These are phyloP conservation scores for Sequoia sempervirens DNA, from an alignment of 75 land plant species.

Conservation along the genomic window DNA sequence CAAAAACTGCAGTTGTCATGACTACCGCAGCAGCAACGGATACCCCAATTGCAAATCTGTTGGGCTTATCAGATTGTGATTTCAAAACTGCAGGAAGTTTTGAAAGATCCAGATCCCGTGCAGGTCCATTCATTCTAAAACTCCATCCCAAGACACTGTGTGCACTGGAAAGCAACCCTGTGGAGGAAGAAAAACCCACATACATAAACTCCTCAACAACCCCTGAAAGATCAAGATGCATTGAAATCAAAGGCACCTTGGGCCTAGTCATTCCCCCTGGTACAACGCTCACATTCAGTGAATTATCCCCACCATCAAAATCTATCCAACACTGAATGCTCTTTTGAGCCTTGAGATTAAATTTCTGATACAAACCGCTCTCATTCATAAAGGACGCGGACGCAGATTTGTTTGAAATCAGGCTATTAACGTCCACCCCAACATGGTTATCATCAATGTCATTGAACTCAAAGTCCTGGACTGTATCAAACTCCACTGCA, in stretches of 20 bases:
- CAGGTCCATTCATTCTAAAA: conserved; percentile 17
- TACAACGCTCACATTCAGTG: conserved; percentile 13
- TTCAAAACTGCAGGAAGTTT: conserved; percentile 5
- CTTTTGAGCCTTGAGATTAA: conserved; percentile 15
- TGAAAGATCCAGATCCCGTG: conserved; percentile 9
- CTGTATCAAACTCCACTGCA: conserved; percentile 70
- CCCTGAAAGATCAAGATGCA: conserved; percentile 11
- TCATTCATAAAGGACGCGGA: conserved; percentile 23
- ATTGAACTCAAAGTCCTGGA: conserved; percentile 33
- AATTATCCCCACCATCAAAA: conserved; percentile 10
- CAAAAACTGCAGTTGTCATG: neutral
- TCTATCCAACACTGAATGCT: conserved; percentile 27
- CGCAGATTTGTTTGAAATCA: conserved; percentile 31
- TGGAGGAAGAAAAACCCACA: conserved; percentile 41
- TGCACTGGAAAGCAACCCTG: conserved; percentile 16
- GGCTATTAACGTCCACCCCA: conserved; percentile 46
- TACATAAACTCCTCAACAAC: conserved; percentile 20
- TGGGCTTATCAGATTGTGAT: neutral
- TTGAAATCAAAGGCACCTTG: conserved; percentile 15
- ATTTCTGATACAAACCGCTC: neutral
- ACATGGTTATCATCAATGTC: conserved; percentile 65
- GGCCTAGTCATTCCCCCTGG: conserved; percentile 11
- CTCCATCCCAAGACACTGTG: conserved; percentile 31
- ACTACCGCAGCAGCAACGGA: neutral
- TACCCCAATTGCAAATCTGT: neutral